Evolutionary conservation across 1,284 basidiomycete genomes (phyloP).

Genomic region (Trichosporon sp.): DNA sequence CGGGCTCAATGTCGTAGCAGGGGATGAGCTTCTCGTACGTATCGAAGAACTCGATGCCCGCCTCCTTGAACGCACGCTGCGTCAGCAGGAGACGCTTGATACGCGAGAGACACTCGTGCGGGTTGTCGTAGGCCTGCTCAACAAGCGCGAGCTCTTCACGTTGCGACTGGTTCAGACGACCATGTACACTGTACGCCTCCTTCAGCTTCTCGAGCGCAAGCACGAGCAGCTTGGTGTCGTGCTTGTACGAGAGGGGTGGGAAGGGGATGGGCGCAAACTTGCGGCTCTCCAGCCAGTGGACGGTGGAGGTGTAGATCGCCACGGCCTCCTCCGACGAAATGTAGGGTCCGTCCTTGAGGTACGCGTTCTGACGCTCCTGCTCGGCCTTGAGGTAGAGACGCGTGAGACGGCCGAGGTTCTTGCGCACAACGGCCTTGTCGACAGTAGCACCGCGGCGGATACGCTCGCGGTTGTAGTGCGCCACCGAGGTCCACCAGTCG

Average conservation of each 20-base stretch:
- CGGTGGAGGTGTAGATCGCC: conserved; percentile 94
- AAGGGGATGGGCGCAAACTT: conserved; percentile 96
- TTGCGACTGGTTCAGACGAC: conserved; percentile 91
- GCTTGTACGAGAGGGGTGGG: conserved; percentile 96
- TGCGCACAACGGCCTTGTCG: conserved; percentile 84
- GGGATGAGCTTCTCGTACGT: conserved; percentile 97
- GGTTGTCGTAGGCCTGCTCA: conserved; percentile 82
- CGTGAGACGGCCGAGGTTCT: conserved; percentile 60
- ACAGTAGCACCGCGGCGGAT: conserved; percentile 85
- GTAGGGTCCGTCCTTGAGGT: conserved; percentile 95
- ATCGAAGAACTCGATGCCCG: conserved; percentile 80
- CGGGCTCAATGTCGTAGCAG: conserved; percentile 96
- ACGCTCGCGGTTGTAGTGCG: conserved; percentile 63
- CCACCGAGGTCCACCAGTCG: conserved; percentile 97
- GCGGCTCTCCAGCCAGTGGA: conserved; percentile 94
- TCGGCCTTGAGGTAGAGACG: conserved; percentile 93
- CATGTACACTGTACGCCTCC: conserved; percentile 97
- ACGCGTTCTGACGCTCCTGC: conserved; percentile 94
- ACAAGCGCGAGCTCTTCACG: conserved; percentile 93
- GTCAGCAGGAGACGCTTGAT: conserved; percentile 94
- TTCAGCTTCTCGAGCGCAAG: conserved; percentile 94
- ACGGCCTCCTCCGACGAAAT: conserved; percentile 97
- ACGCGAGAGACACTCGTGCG: conserved; percentile 72
- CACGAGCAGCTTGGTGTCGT: conserved; percentile 93
- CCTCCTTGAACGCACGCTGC: conserved; percentile 95